These are phyloP conservation scores for Endogone sp. DNA, from an alignment of 192 early-diverging fungal genomes.

Conservation along the genomic window DNA sequence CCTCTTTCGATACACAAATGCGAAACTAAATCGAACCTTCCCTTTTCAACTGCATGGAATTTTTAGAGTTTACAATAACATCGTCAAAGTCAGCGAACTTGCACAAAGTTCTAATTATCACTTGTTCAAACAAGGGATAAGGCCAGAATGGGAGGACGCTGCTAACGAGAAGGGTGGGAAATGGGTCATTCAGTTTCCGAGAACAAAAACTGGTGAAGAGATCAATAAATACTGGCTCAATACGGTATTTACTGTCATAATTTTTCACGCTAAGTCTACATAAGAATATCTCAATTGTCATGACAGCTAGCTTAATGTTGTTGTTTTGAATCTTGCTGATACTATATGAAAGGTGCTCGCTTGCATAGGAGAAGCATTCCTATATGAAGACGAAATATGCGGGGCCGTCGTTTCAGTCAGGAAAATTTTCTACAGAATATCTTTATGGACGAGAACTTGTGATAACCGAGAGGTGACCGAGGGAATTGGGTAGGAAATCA, in stretches of 20 bases:
- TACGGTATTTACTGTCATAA: slow-evolving; percentile 59
- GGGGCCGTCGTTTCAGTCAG: slow-evolving; percentile 87
- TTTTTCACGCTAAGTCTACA: too few species aligned
- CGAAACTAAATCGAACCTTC: too few species aligned
- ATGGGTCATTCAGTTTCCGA: slow-evolving; percentile 75
- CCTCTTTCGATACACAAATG: too few species aligned
- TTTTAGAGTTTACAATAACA: slow-evolving; percentile 83
- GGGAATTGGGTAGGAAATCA: slow-evolving; percentile 48
- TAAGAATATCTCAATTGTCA: background rate
- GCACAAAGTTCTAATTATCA: slow-evolving; percentile 86
- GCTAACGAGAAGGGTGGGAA: slow-evolving; percentile 89
- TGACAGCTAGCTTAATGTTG: slow-evolving; percentile 10
- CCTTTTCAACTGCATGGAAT: too few species aligned
- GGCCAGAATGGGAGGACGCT: slow-evolving; percentile 94
- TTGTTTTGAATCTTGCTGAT: slow-evolving; percentile 10
- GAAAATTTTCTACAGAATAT: slow-evolving; percentile 77
- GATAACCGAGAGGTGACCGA: slow-evolving; percentile 44
- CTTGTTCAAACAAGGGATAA: slow-evolving; percentile 87
- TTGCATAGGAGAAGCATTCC: slow-evolving; percentile 85
- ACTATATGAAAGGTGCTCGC: slow-evolving; percentile 64
- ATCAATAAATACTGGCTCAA: slow-evolving; percentile 86
- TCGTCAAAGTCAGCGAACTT: slow-evolving; percentile 70
- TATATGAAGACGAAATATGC: slow-evolving; percentile 74
- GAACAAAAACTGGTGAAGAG: slow-evolving; percentile 64
- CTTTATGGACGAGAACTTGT: slow-evolving; percentile 75